Evolutionary conservation across 2,329 filamentous ascomycete genomes (phyloP).

Genomic region (Amylocarpus encephaloides): DNA sequence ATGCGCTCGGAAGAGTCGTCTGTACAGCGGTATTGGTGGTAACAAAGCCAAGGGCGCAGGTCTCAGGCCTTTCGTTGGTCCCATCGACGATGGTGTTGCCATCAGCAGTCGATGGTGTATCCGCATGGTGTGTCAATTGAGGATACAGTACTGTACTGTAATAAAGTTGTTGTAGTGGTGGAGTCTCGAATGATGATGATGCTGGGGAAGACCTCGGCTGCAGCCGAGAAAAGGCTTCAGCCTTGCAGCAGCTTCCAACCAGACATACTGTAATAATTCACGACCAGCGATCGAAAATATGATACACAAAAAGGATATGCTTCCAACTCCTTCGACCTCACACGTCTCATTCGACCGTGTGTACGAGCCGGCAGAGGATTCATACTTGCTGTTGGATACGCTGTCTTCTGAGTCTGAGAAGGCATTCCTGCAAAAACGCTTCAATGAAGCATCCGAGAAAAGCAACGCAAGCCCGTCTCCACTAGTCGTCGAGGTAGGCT

Average conservation of each 20-base stretch:
- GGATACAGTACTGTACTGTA: no score
- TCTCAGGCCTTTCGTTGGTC: constrained; percentile 19
- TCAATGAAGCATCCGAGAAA: constrained; percentile 5
- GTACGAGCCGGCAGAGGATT: constrained; percentile 95
- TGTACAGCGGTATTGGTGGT: constrained; percentile 68
- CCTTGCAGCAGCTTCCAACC: constrained; percentile 9
- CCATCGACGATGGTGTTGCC: constrained; percentile 22
- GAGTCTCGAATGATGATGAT: not conserved
- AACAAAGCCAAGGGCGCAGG: constrained; percentile 28
- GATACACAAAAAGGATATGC: constrained; percentile 47
- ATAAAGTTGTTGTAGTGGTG: not conserved
- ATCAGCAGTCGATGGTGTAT: constrained; percentile 19
- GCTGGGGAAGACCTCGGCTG: constrained; percentile 5
- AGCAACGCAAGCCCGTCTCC: constrained; percentile 37
- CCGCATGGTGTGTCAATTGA: constrained; percentile 19
- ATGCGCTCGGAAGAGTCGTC: constrained; percentile 79
- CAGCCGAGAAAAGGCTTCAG: constrained; percentile 11
- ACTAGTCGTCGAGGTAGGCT: constrained; percentile 77
- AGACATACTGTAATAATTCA: not conserved
- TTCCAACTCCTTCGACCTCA: constrained; percentile 87
- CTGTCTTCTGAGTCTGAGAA: constrained; percentile 53
- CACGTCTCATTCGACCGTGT: constrained; percentile 84
- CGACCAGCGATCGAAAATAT: not conserved
- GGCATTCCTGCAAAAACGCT: constrained; percentile 21
- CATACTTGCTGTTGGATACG: constrained; percentile 87